Conservation (phyloP, 768 basidiomycete species). For the Russula compacta region DNA sequence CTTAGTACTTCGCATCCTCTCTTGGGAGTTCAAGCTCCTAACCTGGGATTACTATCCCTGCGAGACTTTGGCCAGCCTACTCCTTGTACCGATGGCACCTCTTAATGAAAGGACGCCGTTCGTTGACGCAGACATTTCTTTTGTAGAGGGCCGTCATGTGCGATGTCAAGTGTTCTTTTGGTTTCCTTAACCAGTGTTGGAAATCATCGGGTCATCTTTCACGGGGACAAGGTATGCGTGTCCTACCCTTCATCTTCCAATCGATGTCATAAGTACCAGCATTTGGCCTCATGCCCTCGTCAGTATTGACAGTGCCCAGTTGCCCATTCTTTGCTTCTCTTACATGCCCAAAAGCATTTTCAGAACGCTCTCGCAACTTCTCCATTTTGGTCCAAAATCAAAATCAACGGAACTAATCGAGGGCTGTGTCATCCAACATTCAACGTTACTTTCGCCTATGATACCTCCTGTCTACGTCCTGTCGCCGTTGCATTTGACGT, state of each 20-base stretch:
- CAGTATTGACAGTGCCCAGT: neutral
- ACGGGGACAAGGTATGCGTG: neutral
- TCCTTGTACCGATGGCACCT: neutral
- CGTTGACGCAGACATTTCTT: neutral
- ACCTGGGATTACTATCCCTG: neutral
- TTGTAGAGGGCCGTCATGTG: neutral
- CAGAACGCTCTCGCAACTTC: neutral
- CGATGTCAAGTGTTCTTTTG: neutral
- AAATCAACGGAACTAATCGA: constrained; percentile 1
- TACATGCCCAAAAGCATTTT: neutral
- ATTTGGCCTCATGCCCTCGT: neutral
- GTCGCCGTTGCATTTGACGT: neutral
- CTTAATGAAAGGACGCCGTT: neutral
- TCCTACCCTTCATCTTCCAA: neutral
- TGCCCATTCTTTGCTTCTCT: neutral
- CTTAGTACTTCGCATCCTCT: neutral
- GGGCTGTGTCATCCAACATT: neutral
- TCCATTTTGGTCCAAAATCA: neutral
- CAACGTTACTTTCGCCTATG: neutral
- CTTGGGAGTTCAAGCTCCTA: neutral
- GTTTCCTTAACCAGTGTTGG: neutral
- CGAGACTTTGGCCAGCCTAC: neutral
- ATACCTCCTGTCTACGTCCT: neutral
- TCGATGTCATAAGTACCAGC: neutral
- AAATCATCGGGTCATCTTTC: neutral